Evolutionary conservation across 2,329 filamentous ascomycete species (phyloP).

Genomic region (Bipolaris gigantea): DNA sequence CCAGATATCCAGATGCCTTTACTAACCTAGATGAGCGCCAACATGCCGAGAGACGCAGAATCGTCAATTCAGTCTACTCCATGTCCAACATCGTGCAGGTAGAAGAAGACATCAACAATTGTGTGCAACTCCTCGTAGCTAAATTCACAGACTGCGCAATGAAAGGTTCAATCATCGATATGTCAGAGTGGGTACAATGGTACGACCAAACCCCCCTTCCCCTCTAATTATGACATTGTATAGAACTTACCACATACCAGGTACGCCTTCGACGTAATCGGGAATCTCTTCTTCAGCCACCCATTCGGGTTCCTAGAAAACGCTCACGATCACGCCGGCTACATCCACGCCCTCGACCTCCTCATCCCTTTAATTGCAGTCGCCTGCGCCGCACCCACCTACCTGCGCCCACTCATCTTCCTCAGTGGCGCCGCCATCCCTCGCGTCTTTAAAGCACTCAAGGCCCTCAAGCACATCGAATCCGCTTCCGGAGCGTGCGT

Average conservation of each 20-base stretch:
- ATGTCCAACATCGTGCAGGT: slow-evolving; percentile 4
- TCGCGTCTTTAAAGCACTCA: not conserved
- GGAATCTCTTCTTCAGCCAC: slow-evolving; percentile 11
- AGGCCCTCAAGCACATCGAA: not conserved
- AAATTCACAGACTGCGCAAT: not conserved
- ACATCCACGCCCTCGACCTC: not conserved
- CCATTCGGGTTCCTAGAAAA: slow-evolving; percentile 5
- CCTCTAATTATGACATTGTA: too few species aligned
- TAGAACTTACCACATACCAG: too few species aligned
- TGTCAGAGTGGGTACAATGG: slow-evolving; percentile 5
- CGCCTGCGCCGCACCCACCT: not conserved
- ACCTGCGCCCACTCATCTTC: not conserved
- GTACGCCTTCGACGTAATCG: slow-evolving; percentile 13
- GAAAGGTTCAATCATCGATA: not conserved
- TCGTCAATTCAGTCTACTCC: slow-evolving; percentile 10
- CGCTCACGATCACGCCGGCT: not conserved
- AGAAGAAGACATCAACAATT: slow-evolving; percentile 3
- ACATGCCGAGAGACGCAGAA: slow-evolving; percentile 6
- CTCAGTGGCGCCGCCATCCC: not conserved
- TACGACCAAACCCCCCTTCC: not conserved
- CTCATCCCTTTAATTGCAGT: not conserved
- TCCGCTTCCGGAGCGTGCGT: not conserved
- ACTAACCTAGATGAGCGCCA: slow-evolving; percentile 5
- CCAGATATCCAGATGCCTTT: slow-evolving; percentile 6
- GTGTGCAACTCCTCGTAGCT: not conserved